phyloP scores from a whole-genome alignment of 306 rosid genomes.

The Castanea crenata region DNA sequence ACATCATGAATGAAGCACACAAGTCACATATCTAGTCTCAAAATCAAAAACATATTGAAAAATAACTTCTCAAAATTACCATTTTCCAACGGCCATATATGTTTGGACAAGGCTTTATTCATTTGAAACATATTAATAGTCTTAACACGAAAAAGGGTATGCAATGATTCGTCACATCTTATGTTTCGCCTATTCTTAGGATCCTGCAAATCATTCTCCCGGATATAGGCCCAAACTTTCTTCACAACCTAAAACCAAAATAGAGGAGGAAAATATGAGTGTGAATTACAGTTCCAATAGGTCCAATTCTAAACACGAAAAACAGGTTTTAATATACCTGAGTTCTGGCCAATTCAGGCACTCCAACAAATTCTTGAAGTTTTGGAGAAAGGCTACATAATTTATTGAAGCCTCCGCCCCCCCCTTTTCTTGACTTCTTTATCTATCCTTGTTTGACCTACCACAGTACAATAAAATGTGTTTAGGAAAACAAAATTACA shows the following conservation, averaged over 20 bases:
- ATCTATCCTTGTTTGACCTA: neutral
- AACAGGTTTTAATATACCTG: constrained; percentile 14
- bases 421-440: too few species aligned
- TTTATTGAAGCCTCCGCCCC: constrained; percentile 31
- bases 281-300: neutral
- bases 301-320: too few species aligned
- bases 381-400: constrained; percentile 42
- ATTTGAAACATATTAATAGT: too few species aligned
- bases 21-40: neutral
- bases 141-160: too few species aligned
- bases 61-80: neutral
- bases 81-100: too few species aligned
- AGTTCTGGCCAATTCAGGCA: constrained; percentile 34
- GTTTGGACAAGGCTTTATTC: too few species aligned
- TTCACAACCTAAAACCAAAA: constrained; percentile 34
- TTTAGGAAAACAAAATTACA: neutral
- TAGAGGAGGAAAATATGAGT: neutral
- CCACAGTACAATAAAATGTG: neutral
- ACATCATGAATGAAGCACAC: constrained; percentile 2
- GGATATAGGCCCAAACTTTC: constrained; percentile 7
- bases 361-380: constrained; percentile 41
- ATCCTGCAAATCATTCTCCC: constrained; percentile 34
- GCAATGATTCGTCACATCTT: constrained; percentile 25
- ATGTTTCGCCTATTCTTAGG: constrained; percentile 33
- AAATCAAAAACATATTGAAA: neutral